Conservation (phyloP, 495 filamentous ascomycete genomes). For the Talaromyces wortmannii region DNA sequence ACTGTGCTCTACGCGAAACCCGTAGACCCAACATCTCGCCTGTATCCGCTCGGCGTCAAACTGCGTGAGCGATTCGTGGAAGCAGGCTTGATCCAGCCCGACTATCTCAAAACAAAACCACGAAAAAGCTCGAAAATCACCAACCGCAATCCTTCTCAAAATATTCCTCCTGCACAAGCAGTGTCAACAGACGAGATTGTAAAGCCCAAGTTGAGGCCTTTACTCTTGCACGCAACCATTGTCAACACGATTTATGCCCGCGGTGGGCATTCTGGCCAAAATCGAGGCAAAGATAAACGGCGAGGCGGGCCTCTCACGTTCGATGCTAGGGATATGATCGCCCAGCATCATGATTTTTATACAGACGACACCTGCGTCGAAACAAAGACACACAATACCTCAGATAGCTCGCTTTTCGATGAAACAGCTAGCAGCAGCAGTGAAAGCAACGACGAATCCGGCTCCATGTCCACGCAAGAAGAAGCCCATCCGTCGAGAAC, state of each 20-base stretch:
- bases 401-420: neutral
- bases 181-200: neutral
- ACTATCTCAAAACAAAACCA: slow-evolving; percentile 20
- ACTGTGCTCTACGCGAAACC: slow-evolving; percentile 52
- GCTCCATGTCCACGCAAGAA: neutral
- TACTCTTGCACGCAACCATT: slow-evolving; percentile 79
- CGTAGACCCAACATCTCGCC: slow-evolving; percentile 43
- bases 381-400: neutral
- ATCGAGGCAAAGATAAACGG: neutral
- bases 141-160: neutral
- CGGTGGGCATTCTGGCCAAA: slow-evolving; percentile 7
- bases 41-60: slow-evolving; percentile 56
- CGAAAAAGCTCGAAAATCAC: neutral
- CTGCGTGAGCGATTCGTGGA: slow-evolving; percentile 55
- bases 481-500: slow-evolving; percentile 3
- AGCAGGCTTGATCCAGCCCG: slow-evolving; percentile 52
- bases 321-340: slow-evolving; percentile 28
- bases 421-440: neutral
- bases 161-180: neutral
- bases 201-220: slow-evolving; percentile 37
- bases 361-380: slow-evolving; percentile 17
- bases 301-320: slow-evolving; percentile 14
- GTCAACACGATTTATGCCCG: slow-evolving; percentile 78
- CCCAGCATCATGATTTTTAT: slow-evolving; percentile 25
- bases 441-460: neutral